Percentiles rank a stretch among this genome's conserved stretches.
phyloP scores from a whole-genome alignment of 1,284 basidiomycete genomes.

The Ustilago shanxiensis region DNA sequence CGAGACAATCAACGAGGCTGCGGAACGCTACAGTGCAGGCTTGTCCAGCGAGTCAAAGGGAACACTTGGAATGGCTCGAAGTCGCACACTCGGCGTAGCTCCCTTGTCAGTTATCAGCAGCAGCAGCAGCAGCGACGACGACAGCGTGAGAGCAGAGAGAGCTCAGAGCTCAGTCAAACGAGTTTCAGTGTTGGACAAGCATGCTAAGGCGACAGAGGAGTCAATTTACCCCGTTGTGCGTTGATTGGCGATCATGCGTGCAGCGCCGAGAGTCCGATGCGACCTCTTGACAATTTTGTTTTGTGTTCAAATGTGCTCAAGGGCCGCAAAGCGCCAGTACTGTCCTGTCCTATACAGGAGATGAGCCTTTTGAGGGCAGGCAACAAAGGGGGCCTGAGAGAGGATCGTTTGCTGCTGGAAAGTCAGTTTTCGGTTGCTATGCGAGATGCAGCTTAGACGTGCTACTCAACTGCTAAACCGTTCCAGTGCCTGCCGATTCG shows the following conservation, averaged over 20 bases:
- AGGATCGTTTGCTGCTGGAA: not conserved
- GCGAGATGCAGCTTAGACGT: conserved; percentile 41
- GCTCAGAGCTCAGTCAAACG: not conserved
- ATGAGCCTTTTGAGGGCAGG: too few species aligned
- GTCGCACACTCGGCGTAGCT: not conserved
- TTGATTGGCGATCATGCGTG: conserved; percentile 22
- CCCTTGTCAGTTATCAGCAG: not conserved
- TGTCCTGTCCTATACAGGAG: too few species aligned
- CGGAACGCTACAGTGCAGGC: conserved; percentile 5
- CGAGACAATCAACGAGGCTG: not conserved
- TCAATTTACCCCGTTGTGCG: conserved; percentile 1
- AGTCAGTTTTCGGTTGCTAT: conserved; percentile 19
- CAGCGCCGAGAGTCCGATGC: conserved; percentile 26
- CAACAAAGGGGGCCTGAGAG: too few species aligned
- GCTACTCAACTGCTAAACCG: conserved; percentile 22
- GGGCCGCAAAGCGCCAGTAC: too few species aligned
- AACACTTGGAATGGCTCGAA: not conserved
- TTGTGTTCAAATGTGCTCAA: too few species aligned
- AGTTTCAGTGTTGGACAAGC: conserved; percentile 25
- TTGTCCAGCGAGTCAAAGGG: conserved; percentile 1
- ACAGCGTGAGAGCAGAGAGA: not conserved
- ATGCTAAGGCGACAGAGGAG: conserved; percentile 5
- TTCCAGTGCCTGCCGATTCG: not conserved
- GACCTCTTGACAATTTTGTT: not conserved
- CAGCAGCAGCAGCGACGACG: not conserved